Evolutionary conservation across 2,329 filamentous ascomycete species (phyloP).

Genomic region (Aureobasidium sp.): DNA sequence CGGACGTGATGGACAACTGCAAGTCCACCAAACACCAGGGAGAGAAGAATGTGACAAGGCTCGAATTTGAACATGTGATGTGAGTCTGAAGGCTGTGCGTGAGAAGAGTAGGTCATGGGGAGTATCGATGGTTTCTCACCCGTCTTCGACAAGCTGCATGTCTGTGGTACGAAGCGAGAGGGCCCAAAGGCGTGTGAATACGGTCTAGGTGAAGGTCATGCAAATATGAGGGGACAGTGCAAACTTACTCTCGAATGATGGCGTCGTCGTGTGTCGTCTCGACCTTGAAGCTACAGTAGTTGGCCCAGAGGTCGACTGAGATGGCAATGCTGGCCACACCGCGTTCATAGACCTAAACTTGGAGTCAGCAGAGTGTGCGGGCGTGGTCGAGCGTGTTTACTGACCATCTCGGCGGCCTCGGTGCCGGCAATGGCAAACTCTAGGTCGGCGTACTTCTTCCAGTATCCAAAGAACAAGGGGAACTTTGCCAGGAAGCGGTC

Average conservation of each 20-base stretch:
- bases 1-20: neutral
- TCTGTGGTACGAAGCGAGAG: neutral
- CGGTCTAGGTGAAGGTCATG: conserved; percentile 16
- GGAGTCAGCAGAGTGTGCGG: conserved; percentile 17
- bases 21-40: neutral
- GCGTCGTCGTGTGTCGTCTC: conserved; percentile 92
- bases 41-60: neutral
- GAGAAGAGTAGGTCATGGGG: conserved; percentile 6
- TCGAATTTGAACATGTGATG: conserved; percentile 3
- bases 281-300: conserved; percentile 96
- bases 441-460: conserved; percentile 98
- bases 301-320: conserved; percentile 93
- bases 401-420: conserved; percentile 92
- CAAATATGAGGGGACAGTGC: conserved; percentile 56
- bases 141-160: conserved; percentile 2
- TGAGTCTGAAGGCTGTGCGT: conserved; percentile 13
- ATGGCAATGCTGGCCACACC: conserved; percentile 87
- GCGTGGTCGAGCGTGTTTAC: conserved; percentile 20
- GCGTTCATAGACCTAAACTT: conserved; percentile 75
- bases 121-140: conserved; percentile 12
- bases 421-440: conserved; percentile 96
- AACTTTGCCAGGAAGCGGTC: conserved; percentile 92
- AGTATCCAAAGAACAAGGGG: conserved; percentile 92
- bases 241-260: conserved; percentile 98
- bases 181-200: neutral